Evolutionary conservation across 495 filamentous ascomycete species (phyloP).

Genomic region (Talaromyces ruber): DNA sequence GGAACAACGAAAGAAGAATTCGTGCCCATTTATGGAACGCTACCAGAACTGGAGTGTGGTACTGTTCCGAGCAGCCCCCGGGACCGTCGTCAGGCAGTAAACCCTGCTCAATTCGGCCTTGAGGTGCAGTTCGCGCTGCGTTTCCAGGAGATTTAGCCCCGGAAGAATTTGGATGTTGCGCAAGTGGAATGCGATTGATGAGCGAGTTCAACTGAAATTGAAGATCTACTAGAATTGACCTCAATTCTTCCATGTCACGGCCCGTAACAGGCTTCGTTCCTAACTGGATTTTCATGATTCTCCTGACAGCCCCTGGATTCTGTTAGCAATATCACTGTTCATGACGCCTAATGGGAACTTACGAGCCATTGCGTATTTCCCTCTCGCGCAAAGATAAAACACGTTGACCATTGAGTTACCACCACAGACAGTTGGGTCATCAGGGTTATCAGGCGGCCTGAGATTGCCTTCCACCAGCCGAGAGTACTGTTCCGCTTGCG

Average conservation of each 20-base stretch:
- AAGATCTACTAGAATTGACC: constrained; percentile 35
- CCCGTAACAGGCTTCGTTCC: constrained; percentile 36
- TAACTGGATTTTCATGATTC: constrained; percentile 36
- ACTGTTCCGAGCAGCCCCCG: constrained; percentile 33
- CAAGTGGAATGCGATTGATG: constrained; percentile 27
- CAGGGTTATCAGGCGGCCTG: constrained; percentile 31
- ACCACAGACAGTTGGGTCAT: constrained; percentile 35
- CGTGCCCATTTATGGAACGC: constrained; percentile 40
- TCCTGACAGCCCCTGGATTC: constrained; percentile 29
- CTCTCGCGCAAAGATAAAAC: constrained; percentile 35
- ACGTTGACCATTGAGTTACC: constrained; percentile 40
- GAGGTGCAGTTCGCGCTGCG: constrained; percentile 14
- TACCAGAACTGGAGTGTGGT: constrained; percentile 34
- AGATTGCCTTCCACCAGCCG: constrained; percentile 21
- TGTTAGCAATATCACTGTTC: constrained; percentile 7
- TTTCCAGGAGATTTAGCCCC: constrained; percentile 6
- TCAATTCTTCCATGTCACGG: constrained; percentile 36
- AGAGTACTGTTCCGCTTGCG: constrained; percentile 30
- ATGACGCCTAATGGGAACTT: constrained; percentile 12
- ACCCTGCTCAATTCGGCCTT: not conserved
- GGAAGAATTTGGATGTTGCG: constrained; percentile 10
- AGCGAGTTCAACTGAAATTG: constrained; percentile 37
- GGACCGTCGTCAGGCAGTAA: constrained; percentile 30
- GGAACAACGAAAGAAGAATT: constrained; percentile 35
- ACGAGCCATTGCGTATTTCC: constrained; percentile 42